Conservation (phyloP, 2,329 filamentous ascomycete species). For the Cercospora sojina region DNA sequence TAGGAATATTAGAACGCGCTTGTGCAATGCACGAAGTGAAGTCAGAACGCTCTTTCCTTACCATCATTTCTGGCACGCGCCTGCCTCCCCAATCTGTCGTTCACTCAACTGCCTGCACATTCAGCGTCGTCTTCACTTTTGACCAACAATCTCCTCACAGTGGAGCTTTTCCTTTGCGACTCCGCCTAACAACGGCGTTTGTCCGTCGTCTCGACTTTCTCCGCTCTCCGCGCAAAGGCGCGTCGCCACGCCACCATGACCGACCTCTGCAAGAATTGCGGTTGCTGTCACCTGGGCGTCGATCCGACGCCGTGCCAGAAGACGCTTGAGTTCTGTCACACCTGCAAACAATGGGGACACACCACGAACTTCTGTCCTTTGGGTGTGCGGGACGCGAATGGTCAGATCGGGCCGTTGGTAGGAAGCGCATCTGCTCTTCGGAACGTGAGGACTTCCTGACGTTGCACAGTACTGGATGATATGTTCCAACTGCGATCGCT, state of each 20-base stretch:
- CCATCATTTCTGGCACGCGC: background rate
- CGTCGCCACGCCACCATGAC: constrained; percentile 20
- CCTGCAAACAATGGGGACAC: constrained; percentile 25
- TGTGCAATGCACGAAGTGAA: constrained; percentile 1
- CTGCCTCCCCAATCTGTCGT: constrained; percentile 2
- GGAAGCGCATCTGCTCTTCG: background rate
- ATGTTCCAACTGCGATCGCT: constrained; percentile 32
- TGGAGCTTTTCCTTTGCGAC: constrained; percentile 1
- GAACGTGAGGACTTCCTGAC: constrained; percentile 10
- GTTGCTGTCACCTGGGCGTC: constrained; percentile 28
- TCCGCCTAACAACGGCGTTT: constrained; percentile 3
- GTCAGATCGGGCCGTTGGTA: constrained; percentile 21
- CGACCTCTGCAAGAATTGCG: constrained; percentile 31
- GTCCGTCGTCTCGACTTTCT: background rate
- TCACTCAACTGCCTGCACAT: background rate
- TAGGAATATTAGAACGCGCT: background rate
- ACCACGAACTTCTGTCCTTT: constrained; percentile 28
- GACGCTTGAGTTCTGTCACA: constrained; percentile 21
- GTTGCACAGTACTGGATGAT: constrained; percentile 21
- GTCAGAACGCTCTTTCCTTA: background rate
- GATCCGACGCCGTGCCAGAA: constrained; percentile 22
- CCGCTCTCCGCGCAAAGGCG: background rate
- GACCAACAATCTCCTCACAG: background rate
- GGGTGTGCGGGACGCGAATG: constrained; percentile 11
- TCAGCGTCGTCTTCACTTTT: background rate